Conservation (phyloP, 371 early-diverging fungal genomes). For the Mucor sp. region DNA sequence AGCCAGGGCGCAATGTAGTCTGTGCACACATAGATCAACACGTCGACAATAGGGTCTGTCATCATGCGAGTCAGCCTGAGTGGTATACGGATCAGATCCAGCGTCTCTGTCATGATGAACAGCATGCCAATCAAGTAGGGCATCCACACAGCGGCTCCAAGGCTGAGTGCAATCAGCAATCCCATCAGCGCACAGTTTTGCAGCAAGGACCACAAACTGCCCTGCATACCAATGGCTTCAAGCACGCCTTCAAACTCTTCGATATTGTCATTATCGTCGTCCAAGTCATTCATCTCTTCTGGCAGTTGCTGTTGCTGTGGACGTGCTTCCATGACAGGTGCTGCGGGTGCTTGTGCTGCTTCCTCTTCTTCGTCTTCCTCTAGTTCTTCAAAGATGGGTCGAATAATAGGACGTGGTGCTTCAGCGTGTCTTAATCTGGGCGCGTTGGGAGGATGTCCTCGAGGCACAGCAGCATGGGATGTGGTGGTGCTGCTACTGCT, state of each 20-base stretch:
- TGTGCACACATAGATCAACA: constrained; percentile 37
- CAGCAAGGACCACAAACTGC: constrained; percentile 71
- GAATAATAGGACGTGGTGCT: constrained; percentile 4
- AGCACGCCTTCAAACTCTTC: constrained; percentile 83
- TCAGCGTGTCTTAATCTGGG: constrained; percentile 23
- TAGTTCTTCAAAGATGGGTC: constrained; percentile 12
- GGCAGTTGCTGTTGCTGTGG: not conserved
- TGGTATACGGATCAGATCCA: constrained; percentile 47
- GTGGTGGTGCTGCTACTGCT: not conserved
- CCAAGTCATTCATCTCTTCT: constrained; percentile 18
- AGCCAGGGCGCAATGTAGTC: constrained; percentile 10
- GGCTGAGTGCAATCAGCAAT: constrained; percentile 68
- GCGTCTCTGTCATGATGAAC: constrained; percentile 29
- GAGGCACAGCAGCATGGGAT: not conserved
- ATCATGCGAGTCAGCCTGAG: constrained; percentile 44
- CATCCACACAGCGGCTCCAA: constrained; percentile 73
- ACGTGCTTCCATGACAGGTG: not conserved
- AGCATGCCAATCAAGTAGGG: constrained; percentile 75
- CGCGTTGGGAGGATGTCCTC: constrained; percentile 16
- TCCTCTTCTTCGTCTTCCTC: constrained; percentile 10
- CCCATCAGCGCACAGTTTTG: constrained; percentile 83
- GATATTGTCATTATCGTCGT: constrained; percentile 53
- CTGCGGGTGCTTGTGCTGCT: not conserved
- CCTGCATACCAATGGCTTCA: constrained; percentile 89
- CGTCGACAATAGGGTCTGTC: constrained; percentile 62